A percentile compares a stretch with the other conserved stretches of the same genome.
Conservation (phyloP, 1,284 basidiomycete genomes). For the Cerioporus squamosus region DNA sequence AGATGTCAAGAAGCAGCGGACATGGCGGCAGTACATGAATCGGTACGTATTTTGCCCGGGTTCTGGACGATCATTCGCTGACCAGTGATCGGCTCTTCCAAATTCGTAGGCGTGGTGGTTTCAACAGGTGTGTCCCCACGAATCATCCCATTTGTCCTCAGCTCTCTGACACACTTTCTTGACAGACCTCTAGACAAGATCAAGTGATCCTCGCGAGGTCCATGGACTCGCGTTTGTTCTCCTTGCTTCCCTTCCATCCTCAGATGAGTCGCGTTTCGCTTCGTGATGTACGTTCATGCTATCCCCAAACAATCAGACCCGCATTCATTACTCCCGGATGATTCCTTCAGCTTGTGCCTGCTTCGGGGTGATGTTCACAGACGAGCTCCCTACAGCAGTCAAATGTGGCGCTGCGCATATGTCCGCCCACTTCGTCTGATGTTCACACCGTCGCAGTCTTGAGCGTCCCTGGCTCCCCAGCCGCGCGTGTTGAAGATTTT, state of each 20-base stretch:
- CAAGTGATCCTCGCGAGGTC: not conserved
- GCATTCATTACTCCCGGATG: too few species aligned
- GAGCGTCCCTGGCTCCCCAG: too few species aligned
- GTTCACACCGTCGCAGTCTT: too few species aligned
- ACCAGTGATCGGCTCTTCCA: slow-evolving; percentile 7
- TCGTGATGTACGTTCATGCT: not conserved
- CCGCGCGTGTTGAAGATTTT: not conserved
- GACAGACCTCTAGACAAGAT: not conserved
- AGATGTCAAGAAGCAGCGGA: slow-evolving; percentile 86
- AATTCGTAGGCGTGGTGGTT: slow-evolving; percentile 77
- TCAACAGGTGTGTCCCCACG: slow-evolving; percentile 72
- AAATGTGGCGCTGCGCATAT: too few species aligned
- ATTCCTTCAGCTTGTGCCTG: too few species aligned
- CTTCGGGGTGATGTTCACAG: too few species aligned
- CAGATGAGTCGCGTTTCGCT: not conserved
- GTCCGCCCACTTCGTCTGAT: too few species aligned
- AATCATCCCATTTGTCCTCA: slow-evolving; percentile 36
- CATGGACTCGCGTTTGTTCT: not conserved
- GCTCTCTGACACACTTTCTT: slow-evolving; percentile 7
- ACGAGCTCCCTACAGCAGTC: too few species aligned
- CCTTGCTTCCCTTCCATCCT: not conserved
- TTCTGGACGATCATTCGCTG: slow-evolving; percentile 14
- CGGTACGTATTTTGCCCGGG: slow-evolving; percentile 49
- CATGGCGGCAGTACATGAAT: slow-evolving; percentile 98
- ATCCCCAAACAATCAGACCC: too few species aligned